These are phyloP conservation scores for Caryopteris hybrid DNA, from an alignment of 305 asterid species.

Conservation along the genomic window DNA sequence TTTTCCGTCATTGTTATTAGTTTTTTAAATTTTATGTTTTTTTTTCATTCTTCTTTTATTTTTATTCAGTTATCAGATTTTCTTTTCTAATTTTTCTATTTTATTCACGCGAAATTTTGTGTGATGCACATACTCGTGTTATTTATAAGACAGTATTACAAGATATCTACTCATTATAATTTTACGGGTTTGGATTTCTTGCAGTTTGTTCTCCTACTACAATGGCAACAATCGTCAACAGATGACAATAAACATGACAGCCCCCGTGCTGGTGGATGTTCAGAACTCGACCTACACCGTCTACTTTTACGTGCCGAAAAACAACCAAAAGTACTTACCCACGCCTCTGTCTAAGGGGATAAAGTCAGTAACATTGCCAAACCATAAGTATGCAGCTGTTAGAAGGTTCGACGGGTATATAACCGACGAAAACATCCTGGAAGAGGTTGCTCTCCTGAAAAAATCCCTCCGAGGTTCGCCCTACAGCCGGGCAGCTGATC, in stretches of 20 bases:
- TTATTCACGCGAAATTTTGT: too few relatives aligned
- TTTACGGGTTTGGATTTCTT: too few relatives aligned
- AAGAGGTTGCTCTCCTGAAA: constrained; percentile 11
- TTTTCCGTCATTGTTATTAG: too few relatives aligned
- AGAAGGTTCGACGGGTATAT: constrained; percentile 20
- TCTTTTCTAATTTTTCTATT: too few relatives aligned
- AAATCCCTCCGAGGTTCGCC: constrained; percentile 16
- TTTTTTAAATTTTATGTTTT: too few relatives aligned
- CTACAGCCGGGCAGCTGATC: background rate
- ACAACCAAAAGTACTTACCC: constrained; percentile 2
- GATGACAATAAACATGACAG: constrained; percentile 15
- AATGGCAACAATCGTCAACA: constrained; percentile 7
- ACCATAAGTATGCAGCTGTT: constrained; percentile 19
- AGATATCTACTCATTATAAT: too few relatives aligned
- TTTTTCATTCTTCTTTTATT: too few relatives aligned
- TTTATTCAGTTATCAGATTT: too few relatives aligned
- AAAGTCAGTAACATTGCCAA: constrained; percentile 10
- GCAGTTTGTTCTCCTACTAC: constrained; percentile 22
- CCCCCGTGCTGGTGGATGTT: constrained; percentile 23
- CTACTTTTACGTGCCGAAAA: constrained; percentile 15
- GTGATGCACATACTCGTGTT: too few relatives aligned
- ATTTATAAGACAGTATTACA: too few relatives aligned
- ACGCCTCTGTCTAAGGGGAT: background rate
- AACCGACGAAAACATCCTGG: background rate
- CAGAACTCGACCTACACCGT: constrained; percentile 8